phyloP scores from a whole-genome alignment of 2,329 filamentous ascomycete species.

The Fusarium keratoplasticum region DNA sequence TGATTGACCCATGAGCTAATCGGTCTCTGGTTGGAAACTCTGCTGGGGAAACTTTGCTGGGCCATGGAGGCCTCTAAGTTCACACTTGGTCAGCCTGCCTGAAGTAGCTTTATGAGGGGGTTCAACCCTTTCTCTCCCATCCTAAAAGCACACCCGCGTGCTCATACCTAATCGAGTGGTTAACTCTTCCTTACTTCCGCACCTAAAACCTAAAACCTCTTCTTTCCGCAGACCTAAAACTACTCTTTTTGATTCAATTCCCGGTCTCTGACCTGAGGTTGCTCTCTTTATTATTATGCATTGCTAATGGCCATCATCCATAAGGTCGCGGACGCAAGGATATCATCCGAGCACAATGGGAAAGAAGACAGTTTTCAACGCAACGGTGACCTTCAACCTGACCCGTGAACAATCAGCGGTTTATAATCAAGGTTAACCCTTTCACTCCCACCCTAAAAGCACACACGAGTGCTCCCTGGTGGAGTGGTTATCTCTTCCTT shows the following conservation, averaged over 20 bases:
- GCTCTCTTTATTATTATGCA: no score
- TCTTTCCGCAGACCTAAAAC: not conserved
- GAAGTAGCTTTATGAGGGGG: not conserved
- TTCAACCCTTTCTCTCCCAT: not conserved
- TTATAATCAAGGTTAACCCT: not conserved
- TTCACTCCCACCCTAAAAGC: not conserved
- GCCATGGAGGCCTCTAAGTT: not conserved
- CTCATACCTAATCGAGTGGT: not conserved
- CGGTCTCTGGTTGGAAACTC: not conserved
- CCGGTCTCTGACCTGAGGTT: no score
- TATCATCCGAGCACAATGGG: not conserved
- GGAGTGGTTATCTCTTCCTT: not conserved
- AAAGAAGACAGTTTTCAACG: not conserved
- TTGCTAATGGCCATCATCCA: no score
- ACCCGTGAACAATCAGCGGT: not conserved
- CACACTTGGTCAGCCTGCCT: not conserved
- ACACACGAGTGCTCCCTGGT: not conserved
- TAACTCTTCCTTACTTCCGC: not conserved
- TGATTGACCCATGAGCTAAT: not conserved
- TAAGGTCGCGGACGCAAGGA: no score
- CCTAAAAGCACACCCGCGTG: not conserved
- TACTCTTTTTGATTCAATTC: not conserved
- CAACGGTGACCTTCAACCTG: not conserved
- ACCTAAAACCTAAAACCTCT: not conserved
- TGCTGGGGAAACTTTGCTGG: fast-evolving